phyloP scores from a whole-genome alignment of 2,329 filamentous ascomycete species.

The Fusarium sp. region DNA sequence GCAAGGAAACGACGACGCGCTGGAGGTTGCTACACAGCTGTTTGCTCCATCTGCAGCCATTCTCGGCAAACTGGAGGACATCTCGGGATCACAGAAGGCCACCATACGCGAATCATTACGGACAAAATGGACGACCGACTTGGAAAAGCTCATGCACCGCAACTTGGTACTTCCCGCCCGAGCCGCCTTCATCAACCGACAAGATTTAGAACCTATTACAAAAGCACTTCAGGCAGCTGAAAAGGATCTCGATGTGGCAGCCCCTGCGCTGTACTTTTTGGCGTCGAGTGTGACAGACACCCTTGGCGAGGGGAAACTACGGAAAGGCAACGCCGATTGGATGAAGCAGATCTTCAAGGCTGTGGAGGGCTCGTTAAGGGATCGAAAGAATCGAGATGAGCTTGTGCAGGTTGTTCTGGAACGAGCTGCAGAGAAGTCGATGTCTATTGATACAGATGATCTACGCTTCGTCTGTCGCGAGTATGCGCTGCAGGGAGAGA shows the following conservation, averaged over 20 bases:
- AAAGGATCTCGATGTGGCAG: slow-evolving; percentile 55
- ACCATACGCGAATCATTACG: slow-evolving; percentile 35
- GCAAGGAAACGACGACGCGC: slow-evolving; percentile 63
- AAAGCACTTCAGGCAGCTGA: slow-evolving; percentile 59
- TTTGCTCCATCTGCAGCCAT: slow-evolving; percentile 58
- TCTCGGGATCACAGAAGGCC: slow-evolving; percentile 39
- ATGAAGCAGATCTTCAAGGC: slow-evolving; percentile 56
- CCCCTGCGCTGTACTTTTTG: slow-evolving; percentile 63
- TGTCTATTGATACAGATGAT: slow-evolving; percentile 57
- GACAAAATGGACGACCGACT: slow-evolving; percentile 61
- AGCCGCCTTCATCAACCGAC: slow-evolving; percentile 61
- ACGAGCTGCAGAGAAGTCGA: slow-evolving; percentile 50
- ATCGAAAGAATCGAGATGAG: slow-evolving; percentile 44
- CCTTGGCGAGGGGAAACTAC: slow-evolving; percentile 48
- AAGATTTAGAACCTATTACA: slow-evolving; percentile 59
- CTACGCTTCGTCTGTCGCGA: slow-evolving; percentile 60
- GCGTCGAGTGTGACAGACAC: slow-evolving; percentile 51
- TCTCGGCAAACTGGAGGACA: slow-evolving; percentile 58
- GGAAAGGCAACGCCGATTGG: slow-evolving; percentile 57
- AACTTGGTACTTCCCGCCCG: slow-evolving; percentile 68
- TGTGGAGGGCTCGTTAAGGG: slow-evolving; percentile 50
- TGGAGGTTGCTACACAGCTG: slow-evolving; percentile 65
- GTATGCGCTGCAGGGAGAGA: slow-evolving; percentile 56
- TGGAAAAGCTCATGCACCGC: slow-evolving; percentile 65
- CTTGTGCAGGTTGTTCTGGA: slow-evolving; percentile 53